A percentile compares a stretch with the other conserved stretches of the same genome.
phyloP scores from a whole-genome alignment of 805 yeast species.

The Jamesozyma spencerorum region DNA sequence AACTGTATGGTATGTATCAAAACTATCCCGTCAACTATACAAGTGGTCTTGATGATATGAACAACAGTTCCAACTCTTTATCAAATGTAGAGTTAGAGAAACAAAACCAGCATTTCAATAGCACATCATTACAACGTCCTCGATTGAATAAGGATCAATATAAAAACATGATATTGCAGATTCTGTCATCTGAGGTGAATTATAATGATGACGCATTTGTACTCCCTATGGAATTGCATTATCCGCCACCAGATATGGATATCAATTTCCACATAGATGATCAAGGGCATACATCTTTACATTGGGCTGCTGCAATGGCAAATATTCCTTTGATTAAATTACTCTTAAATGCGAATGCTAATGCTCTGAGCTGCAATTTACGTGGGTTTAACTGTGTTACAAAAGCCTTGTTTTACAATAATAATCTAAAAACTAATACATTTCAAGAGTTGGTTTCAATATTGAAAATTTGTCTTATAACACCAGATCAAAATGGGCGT shows the following conservation, averaged over 20 bases:
- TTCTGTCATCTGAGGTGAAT: slow-evolving; percentile 27
- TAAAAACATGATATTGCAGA: slow-evolving; percentile 23
- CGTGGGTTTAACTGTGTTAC: slow-evolving; percentile 64
- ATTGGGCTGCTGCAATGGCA: slow-evolving; percentile 83
- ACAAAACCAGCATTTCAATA: slow-evolving; percentile 31
- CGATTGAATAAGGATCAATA: slow-evolving; percentile 13
- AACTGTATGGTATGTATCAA: neutral
- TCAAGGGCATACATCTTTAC: slow-evolving; percentile 74
- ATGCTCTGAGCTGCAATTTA: slow-evolving; percentile 44
- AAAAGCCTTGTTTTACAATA: slow-evolving; percentile 60
- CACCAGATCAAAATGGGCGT: slow-evolving; percentile 64
- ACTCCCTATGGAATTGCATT: slow-evolving; percentile 33
- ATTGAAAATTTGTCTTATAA: slow-evolving; percentile 55
- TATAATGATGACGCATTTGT: slow-evolving; percentile 18
- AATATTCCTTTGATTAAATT: slow-evolving; percentile 49
- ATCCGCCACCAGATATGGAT: slow-evolving; percentile 56
- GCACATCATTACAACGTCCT: neutral
- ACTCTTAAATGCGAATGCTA: slow-evolving; percentile 48
- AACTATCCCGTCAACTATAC: neutral
- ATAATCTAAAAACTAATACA: slow-evolving; percentile 55
- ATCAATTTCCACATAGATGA: slow-evolving; percentile 63
- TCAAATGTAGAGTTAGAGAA: neutral
- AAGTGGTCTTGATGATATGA: neutral
- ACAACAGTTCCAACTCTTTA: neutral
- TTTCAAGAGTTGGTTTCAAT: slow-evolving; percentile 50